Evolutionary conservation across 371 early-diverging fungal genomes (phyloP).

Genomic region (Smittium mucronatum): DNA sequence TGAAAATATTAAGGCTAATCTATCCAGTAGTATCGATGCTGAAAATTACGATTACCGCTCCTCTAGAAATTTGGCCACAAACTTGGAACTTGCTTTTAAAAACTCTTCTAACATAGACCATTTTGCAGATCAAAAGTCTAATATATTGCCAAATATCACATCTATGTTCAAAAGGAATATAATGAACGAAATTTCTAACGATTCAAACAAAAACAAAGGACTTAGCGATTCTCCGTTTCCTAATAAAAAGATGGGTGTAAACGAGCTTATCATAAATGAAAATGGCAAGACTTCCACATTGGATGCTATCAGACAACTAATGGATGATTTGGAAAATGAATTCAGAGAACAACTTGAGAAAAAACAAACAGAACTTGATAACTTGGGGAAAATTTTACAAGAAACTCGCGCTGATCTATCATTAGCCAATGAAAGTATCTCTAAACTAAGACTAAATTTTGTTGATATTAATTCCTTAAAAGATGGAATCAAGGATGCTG

Average conservation of each 20-base stretch:
- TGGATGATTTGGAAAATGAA: conserved; percentile 7
- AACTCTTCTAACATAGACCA: not conserved
- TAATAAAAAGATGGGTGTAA: not conserved
- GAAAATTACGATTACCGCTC: not conserved
- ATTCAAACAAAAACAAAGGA: not conserved
- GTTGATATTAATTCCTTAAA: not conserved
- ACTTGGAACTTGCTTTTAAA: conserved; percentile 1
- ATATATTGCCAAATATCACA: not conserved
- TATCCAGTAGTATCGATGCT: not conserved
- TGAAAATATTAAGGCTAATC: not conserved
- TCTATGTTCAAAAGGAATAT: not conserved
- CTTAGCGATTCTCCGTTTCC: not conserved
- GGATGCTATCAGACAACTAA: not conserved
- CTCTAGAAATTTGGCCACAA: conserved; percentile 1
- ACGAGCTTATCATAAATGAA: not conserved
- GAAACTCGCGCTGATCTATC: not conserved
- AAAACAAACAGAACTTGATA: not conserved
- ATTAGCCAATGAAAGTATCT: not conserved
- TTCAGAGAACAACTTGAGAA: not conserved
- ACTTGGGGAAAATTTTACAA: not conserved
- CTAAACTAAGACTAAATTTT: not conserved
- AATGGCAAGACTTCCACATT: not conserved
- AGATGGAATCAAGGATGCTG: not conserved
- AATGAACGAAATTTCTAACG: not conserved
- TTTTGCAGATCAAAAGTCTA: not conserved